phyloP scores from a whole-genome alignment of 306 rosid genomes.

The Pyrus communis region DNA sequence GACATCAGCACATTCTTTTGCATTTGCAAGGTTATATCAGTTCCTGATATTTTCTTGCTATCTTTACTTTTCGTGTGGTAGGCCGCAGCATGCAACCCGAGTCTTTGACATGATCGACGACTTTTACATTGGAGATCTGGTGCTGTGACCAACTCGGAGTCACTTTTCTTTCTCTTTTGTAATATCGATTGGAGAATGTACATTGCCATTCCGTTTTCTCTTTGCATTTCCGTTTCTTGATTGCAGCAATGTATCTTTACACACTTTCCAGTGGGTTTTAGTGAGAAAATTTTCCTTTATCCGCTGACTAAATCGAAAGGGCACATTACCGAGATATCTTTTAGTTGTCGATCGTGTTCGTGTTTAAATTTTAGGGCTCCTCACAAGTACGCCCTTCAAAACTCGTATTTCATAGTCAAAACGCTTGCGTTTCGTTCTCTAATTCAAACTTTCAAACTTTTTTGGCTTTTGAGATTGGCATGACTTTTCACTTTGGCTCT shows the following conservation, averaged over 20 bases:
- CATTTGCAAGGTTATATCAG: background rate
- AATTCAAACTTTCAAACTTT: too few species aligned
- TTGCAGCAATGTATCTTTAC: background rate
- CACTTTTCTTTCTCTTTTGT: background rate
- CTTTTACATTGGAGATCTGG: constrained; percentile 68
- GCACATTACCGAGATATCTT: background rate
- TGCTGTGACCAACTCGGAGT: constrained; percentile 17
- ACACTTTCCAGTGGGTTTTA: background rate
- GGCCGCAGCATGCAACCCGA: constrained; percentile 94
- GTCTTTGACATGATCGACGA: constrained; percentile 88
- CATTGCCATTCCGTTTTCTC: constrained; percentile 2
- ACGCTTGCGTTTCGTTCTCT: too few species aligned
- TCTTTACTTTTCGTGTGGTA: constrained; percentile 27
- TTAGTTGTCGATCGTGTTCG: background rate
- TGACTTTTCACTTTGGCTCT: too few species aligned
- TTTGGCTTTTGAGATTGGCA: too few species aligned
- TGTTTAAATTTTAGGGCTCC: background rate
- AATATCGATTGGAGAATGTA: constrained; percentile 1
- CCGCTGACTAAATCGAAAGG: background rate
- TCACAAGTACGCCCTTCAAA: background rate
- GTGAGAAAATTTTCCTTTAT: background rate
- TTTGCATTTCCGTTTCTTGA: background rate
- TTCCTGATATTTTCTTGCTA: background rate
- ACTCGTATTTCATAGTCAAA: too few species aligned
- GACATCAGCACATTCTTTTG: background rate